Conservation (phyloP, 371 early-diverging fungal species). For the Synchytrium microbalum region DNA sequence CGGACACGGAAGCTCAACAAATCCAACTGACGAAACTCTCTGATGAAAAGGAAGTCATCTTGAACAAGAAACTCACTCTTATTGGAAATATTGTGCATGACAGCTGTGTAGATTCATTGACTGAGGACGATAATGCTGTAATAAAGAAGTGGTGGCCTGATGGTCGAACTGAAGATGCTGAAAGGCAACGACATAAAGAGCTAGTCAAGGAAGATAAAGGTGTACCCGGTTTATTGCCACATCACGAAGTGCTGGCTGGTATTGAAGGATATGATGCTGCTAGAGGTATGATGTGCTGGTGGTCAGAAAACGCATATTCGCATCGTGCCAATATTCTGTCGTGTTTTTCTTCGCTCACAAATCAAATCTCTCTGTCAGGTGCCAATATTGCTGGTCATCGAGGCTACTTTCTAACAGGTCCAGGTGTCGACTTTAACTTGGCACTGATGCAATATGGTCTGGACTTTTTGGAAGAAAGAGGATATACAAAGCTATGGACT, state of each 20-base stretch:
- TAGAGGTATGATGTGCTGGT: constrained; percentile 53
- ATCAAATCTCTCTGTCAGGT: constrained; percentile 37
- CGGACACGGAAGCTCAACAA: constrained; percentile 62
- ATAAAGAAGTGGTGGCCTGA: constrained; percentile 44
- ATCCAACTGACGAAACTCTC: constrained; percentile 45
- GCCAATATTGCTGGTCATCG: constrained; percentile 98
- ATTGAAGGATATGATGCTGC: constrained; percentile 90
- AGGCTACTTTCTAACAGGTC: constrained; percentile 95
- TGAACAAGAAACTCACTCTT: constrained; percentile 59
- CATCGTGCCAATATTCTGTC: no score
- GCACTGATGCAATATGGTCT: constrained; percentile 97
- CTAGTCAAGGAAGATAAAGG: constrained; percentile 31
- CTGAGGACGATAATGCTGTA: constrained; percentile 57
- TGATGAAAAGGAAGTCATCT: constrained; percentile 61
- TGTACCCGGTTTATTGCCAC: constrained; percentile 60
- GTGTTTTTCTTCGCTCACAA: no score
- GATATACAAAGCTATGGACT: constrained; percentile 95
- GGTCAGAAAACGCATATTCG: no score
- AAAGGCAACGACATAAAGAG: constrained; percentile 19
- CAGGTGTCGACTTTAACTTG: constrained; percentile 93
- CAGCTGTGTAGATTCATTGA: constrained; percentile 78
- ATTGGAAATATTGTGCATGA: constrained; percentile 97
- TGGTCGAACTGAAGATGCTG: constrained; percentile 30
- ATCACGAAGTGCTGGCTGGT: constrained; percentile 88
- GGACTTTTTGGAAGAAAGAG: constrained; percentile 79